Conservation (phyloP, 192 early-diverging fungal genomes). For the Chytriomyces hyalinus region DNA sequence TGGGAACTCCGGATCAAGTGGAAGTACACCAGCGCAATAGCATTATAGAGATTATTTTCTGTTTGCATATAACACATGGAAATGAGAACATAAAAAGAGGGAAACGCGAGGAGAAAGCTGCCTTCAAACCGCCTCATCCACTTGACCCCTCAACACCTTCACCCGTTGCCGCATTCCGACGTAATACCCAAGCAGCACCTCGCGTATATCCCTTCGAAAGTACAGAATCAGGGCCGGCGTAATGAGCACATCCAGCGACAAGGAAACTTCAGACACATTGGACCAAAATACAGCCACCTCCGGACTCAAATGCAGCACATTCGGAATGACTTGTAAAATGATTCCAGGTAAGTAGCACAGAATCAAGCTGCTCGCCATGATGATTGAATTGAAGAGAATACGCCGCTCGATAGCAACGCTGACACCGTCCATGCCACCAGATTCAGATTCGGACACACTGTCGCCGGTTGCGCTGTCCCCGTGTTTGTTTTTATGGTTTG, state of each 20-base stretch:
- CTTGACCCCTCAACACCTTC: neutral
- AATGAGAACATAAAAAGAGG: neutral
- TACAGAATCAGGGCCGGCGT: slow-evolving; percentile 8
- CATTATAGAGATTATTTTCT: no score
- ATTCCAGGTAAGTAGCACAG: slow-evolving; percentile 5
- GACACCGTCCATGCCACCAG: neutral
- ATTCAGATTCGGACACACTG: no score
- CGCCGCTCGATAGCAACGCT: neutral
- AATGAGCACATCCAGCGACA: slow-evolving; percentile 2
- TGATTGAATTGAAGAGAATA: neutral
- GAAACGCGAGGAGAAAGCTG: neutral
- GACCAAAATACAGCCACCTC: neutral
- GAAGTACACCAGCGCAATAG: no score
- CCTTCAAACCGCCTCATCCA: neutral
- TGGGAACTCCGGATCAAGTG: no score
- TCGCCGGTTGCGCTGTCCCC: neutral
- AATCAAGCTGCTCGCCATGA: neutral
- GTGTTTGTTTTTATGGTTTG: neutral
- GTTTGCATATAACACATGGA: no score
- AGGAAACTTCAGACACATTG: neutral
- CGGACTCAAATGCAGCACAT: no score
- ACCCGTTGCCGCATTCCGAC: neutral
- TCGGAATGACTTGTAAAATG: neutral
- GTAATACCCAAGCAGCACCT: neutral
- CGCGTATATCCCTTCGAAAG: neutral